Evolutionary conservation across 768 basidiomycete species (phyloP).

Genomic region (Strobilomyces confusus): DNA sequence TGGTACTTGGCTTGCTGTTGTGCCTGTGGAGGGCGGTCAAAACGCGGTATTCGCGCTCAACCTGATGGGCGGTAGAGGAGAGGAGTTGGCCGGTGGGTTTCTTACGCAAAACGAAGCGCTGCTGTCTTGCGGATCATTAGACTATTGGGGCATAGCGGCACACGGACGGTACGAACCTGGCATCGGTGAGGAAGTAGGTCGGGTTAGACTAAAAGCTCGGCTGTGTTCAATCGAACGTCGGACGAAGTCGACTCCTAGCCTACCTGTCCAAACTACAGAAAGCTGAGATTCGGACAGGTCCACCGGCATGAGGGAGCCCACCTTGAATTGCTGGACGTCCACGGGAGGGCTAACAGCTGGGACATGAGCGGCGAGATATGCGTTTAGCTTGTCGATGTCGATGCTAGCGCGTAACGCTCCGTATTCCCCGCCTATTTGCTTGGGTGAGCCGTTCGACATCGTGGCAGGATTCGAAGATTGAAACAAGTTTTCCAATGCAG

Average conservation of each 20-base stretch:
- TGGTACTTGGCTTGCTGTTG: conserved; percentile 54
- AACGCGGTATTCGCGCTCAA: conserved; percentile 89
- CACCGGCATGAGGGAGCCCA: conserved; percentile 31
- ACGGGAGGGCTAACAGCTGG: conserved; percentile 59
- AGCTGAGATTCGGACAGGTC: not conserved
- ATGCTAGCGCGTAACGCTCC: conserved; percentile 71
- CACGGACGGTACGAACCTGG: conserved; percentile 42
- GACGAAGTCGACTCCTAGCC: conserved; percentile 13
- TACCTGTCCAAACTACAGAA: conserved; percentile 82
- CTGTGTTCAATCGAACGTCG: conserved; percentile 1
- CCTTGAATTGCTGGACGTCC: conserved; percentile 89
- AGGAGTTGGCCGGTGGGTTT: conserved; percentile 87
- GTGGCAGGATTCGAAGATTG: too few species aligned
- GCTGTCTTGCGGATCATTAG: conserved; percentile 34
- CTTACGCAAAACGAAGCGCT: conserved; percentile 82
- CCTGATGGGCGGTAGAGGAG: conserved; percentile 89
- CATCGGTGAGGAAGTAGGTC: conserved; percentile 88
- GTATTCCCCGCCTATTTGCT: conserved; percentile 69
- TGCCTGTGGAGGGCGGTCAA: conserved; percentile 72
- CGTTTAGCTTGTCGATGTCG: conserved; percentile 58
- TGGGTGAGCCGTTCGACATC: conserved; percentile 26
- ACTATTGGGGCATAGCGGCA: conserved; percentile 1
- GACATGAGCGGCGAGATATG: conserved; percentile 58
- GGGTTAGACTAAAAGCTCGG: conserved; percentile 73
- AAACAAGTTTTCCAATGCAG: too few species aligned